Conservation (phyloP, 306 rosid species). For the Lablab purpureus region DNA sequence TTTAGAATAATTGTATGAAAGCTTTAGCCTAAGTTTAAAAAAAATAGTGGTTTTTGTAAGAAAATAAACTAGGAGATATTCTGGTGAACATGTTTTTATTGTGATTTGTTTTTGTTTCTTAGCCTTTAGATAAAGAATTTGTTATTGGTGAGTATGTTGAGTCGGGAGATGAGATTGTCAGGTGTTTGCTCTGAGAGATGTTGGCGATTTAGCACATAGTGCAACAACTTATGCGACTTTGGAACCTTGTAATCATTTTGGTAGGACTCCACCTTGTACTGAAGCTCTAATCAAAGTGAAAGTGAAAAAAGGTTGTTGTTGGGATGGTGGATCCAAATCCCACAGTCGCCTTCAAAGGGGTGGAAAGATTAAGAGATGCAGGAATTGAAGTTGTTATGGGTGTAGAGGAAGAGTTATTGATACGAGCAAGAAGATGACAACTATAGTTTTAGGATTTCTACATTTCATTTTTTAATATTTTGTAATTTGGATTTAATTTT, state of each 20-base stretch:
- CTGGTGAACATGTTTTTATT: conserved; percentile 16
- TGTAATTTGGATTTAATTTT: no score
- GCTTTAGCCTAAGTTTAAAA: conserved; percentile 32
- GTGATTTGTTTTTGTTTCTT: background rate
- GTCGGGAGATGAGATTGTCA: conserved; percentile 49
- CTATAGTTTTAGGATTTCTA: no score
- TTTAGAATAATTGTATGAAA: background rate
- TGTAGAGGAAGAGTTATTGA: conserved; percentile 79
- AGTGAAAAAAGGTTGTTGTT: conserved; percentile 79
- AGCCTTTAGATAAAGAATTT: conserved; percentile 17
- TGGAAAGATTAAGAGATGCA: conserved; percentile 72
- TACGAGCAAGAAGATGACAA: no score
- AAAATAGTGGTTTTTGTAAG: conserved; percentile 25
- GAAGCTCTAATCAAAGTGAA: conserved; percentile 84
- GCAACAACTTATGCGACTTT: conserved; percentile 89
- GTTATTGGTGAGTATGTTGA: conserved; percentile 32
- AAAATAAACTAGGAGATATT: background rate
- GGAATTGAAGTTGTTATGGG: conserved; percentile 80
- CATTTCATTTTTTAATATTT: no score
- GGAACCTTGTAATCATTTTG: conserved; percentile 95
- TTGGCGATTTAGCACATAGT: conserved; percentile 81
- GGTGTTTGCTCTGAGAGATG: conserved; percentile 92
- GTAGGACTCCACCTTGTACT: conserved; percentile 93
- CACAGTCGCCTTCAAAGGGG: conserved; percentile 79
- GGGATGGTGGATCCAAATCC: conserved; percentile 99